Percentiles rank a stretch among this genome's conserved stretches.
Evolutionary conservation across 1,284 basidiomycete genomes (phyloP).

Genomic region (Ustilago trichophora): DNA sequence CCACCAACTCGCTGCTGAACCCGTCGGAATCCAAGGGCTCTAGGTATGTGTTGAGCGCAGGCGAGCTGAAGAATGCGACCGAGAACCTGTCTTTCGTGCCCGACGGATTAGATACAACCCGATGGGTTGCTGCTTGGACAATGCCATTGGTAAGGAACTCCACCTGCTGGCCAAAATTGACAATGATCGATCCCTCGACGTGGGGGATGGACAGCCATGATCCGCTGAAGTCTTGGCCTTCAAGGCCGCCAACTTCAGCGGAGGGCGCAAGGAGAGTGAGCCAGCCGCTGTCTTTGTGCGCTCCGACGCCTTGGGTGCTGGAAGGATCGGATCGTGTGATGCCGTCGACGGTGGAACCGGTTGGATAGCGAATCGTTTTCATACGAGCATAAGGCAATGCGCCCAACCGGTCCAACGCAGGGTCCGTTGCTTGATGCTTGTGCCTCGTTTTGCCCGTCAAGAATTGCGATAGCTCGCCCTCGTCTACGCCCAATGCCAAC

Average conservation of each 20-base stretch:
- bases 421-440: conserved; percentile 3
- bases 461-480: conserved; percentile 34
- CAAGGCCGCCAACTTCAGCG: conserved; percentile 40
- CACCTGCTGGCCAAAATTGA: conserved; percentile 63
- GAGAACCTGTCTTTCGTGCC: conserved; percentile 15
- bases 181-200: conserved; percentile 36
- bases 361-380: conserved; percentile 59
- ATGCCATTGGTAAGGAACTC: conserved; percentile 50
- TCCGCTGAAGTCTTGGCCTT: conserved; percentile 53
- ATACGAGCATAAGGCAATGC: conserved; percentile 47
- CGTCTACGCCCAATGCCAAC: conserved; percentile 29
- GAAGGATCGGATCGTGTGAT: conserved; percentile 20
- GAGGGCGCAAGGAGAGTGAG: conserved; percentile 54
- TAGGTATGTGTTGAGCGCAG: conserved; percentile 43
- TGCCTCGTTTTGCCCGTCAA: conserved; percentile 34
- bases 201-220: conserved; percentile 52
- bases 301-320: conserved; percentile 55
- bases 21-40: conserved; percentile 19
- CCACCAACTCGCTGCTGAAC: conserved; percentile 30
- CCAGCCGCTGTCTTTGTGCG: conserved; percentile 61
- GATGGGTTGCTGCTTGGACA: conserved; percentile 56
- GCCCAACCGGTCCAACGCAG: conserved; percentile 6
- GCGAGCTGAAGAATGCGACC: conserved; percentile 56
- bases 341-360: conserved; percentile 38
- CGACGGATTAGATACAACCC: conserved; percentile 36